Base-by-base conservation (phyloP, 805 yeast genomes). In the Ogataea ganodermae region DNA sequence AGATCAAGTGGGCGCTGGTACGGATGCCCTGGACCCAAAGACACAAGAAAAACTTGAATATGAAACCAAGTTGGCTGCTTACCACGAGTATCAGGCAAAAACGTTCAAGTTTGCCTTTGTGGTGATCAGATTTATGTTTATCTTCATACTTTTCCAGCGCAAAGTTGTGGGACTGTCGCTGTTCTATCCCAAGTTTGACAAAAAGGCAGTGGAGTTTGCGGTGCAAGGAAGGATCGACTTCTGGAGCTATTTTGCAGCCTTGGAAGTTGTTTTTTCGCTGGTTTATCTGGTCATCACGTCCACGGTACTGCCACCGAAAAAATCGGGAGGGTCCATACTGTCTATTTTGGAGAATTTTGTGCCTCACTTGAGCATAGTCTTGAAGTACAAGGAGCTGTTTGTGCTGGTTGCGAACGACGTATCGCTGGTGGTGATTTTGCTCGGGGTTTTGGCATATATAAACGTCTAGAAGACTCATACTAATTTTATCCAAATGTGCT, bases 371-470 rank as follows among this genome's bases (percentile, higher is more conserved):
- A 48, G 49, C 12, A 41, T 53, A 33, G 42, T 55, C 1, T 45
- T 61, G 18, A 58, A 52, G 43, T 65, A 65, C 50, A 52, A 56
- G 33, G 69, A 65, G 38, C 16, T 66, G 4, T 45, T 57, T n/a
- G 28, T 45, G 12, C 54, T 56, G 23, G 51, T 59, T 32, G 30
- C 60, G 23, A 49, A 53, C 35, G 71, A 67, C 51, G 38, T 65
- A 17, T 45, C 65, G 17, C 49, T 66, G 14, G 52, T 65, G 18
- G 46, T 66, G 13, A 42, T 66, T 14, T 26, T 60, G n/a, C 48
- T 63, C 24, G 67, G 62, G 12, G 12, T 55, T 2, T 38, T 56
- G 6, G 51, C 65, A 14, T 45, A 55, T 22, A 23, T 22, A 5
- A 31, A 35, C 22, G 41, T 12, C 20, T 46, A 26, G 35, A 42